Evolutionary conservation across 2,329 filamentous ascomycete genomes (phyloP).

Genomic region (Ophiosphaerella herpotricha): DNA sequence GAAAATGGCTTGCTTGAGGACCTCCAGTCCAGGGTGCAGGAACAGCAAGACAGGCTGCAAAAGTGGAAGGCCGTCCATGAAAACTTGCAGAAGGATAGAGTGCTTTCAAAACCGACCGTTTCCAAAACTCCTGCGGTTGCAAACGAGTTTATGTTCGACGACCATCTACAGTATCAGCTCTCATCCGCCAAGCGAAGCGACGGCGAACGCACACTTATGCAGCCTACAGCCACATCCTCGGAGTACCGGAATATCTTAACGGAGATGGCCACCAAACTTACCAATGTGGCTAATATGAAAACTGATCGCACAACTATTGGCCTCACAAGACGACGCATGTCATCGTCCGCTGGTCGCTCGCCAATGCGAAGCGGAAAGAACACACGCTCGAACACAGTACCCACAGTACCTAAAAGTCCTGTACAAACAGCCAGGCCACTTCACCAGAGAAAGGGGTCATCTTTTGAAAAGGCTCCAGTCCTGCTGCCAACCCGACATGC

Average conservation of each 20-base stretch:
- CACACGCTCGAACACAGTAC: constrained; percentile 14
- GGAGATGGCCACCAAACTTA: constrained; percentile 37
- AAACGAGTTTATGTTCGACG: constrained; percentile 37
- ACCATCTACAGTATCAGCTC: constrained; percentile 39
- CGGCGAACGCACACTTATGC: constrained; percentile 5
- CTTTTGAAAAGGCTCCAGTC: constrained; percentile 19
- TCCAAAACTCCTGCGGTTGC: constrained; percentile 5
- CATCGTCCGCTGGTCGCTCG: constrained; percentile 22
- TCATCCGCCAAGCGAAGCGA: constrained; percentile 14
- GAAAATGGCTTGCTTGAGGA: constrained; percentile 67
- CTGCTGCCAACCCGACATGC: constrained; percentile 11
- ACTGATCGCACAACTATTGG: constrained; percentile 16
- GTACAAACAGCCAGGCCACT: constrained; percentile 16
- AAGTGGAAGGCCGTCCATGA: constrained; percentile 74
- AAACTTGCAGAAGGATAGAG: constrained; percentile 33
- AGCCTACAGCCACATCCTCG: constrained; percentile 14
- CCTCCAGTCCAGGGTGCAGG: constrained; percentile 68
- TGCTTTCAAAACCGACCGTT: background rate
- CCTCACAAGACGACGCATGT: constrained; percentile 23
- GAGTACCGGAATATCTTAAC: constrained; percentile 33
- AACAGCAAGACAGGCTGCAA: constrained; percentile 69
- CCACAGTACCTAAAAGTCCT: constrained; percentile 18
- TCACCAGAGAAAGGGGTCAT: constrained; percentile 17
- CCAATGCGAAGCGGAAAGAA: constrained; percentile 26
- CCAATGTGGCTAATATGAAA: constrained; percentile 22